Evolutionary conservation across 148 eudicot species (phyloP), one percentile per base, ranked within the genome.

Genomic region (Spergularia bocconei): DNA sequence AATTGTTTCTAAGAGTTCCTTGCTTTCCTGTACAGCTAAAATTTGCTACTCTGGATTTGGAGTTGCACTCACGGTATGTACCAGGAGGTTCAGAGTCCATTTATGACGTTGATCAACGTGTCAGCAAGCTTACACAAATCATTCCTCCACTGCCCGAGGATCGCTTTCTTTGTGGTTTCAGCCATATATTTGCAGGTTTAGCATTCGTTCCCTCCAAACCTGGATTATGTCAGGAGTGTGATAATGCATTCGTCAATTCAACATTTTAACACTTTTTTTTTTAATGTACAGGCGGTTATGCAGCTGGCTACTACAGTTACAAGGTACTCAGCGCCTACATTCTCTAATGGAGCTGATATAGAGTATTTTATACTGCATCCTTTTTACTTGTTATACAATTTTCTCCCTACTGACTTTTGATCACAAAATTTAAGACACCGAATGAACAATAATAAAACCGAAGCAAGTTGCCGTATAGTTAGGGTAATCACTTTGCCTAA

Each of bases 271-370:
- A 65, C 41, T 15, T 29, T 29, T 29, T 55, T 16, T 50, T 58
- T 57, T 80, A 50, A 20, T 66, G 79, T 59, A 39, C 82, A 91
- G 96, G 94, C 71, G 98, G 98, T 80, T 95, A 95, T 86, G 97
- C 99, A 13, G 98, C 99, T 82, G 99, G 99, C 66, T 95, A 92
- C 79, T 95, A 95, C 82, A 95, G 99, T 79, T 95, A 95, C 85
- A 92, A 90, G 99, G 98, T 92, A 73, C 62, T 63, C 23, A 13
- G 38, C 58, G 51, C 61, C 17, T 57, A 38, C 13, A 47, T 23
- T 48, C 47, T 38, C 38, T 65, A 63, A 71, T 14, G 13, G 48
- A 64, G 25, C 41, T 63, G 58, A 44, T 74, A 50, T 65, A 29
- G 9, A 65, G 36, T 29, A 29, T 29, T 29, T 29, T 29, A 29